Conservation (phyloP, 176 grass and related monocot genomes). For the Musa schizocarpa region DNA sequence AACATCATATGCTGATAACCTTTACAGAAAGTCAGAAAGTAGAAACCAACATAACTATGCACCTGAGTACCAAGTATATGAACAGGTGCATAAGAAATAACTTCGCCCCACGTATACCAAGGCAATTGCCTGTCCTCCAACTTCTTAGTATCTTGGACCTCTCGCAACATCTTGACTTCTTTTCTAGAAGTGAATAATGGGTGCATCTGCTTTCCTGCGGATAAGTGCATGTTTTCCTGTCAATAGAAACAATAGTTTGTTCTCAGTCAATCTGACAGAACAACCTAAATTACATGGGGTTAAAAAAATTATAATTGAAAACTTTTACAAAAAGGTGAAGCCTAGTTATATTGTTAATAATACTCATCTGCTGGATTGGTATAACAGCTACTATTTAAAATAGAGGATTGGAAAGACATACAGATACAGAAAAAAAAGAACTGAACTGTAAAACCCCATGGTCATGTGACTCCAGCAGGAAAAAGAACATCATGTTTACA, state of each 20-base stretch:
- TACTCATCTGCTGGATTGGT: too few species aligned
- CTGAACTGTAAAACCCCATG: background rate
- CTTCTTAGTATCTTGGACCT: constrained; percentile 34
- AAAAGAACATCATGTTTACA: too few species aligned
- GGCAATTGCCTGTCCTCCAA: constrained; percentile 19
- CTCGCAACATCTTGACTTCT: constrained; percentile 33
- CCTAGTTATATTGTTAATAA: too few species aligned
- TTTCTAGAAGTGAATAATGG: constrained; percentile 66
- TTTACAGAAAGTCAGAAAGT: constrained; percentile 1
- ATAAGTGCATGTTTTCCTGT: constrained; percentile 75
- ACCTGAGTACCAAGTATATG: constrained; percentile 71
- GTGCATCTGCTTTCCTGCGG: constrained; percentile 75
- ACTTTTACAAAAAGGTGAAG: background rate
- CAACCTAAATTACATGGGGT: background rate
- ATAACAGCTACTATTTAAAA: too few species aligned
- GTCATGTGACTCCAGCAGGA: too few species aligned
- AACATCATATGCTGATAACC: constrained; percentile 12
- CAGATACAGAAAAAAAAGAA: background rate
- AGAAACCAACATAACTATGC: constrained; percentile 1
- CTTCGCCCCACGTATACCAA: constrained; percentile 28
- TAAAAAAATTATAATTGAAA: constrained; percentile 20
- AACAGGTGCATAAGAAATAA: constrained; percentile 50
- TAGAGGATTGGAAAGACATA: background rate
- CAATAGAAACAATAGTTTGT: constrained; percentile 17
- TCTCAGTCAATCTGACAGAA: background rate